Conservation (phyloP, 768 basidiomycete genomes). For the Psilocybe cyanescens region DNA sequence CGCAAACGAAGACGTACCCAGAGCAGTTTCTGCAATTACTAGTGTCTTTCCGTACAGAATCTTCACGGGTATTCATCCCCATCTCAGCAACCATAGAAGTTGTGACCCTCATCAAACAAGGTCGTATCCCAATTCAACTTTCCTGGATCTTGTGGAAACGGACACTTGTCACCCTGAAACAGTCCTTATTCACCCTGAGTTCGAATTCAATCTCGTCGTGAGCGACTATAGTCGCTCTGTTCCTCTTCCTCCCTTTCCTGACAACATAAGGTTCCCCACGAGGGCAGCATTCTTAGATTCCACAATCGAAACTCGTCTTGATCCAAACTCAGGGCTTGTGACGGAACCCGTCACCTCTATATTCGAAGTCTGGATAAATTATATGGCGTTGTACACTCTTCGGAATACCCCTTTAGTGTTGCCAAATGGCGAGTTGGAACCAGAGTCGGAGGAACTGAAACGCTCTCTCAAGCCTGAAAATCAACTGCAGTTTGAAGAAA, state of each 20-base stretch:
- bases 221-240: conserved; percentile 16
- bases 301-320: neutral
- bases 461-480: neutral
- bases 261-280: conserved; percentile 2
- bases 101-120: too few species aligned
- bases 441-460: neutral
- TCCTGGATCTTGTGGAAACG: too few species aligned
- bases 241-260: conserved; percentile 15
- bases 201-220: conserved; percentile 15
- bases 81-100: too few species aligned
- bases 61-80: too few species aligned
- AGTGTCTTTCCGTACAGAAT: too few species aligned
- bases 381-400: neutral
- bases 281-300: conserved; percentile 2
- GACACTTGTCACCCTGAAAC: too few species aligned
- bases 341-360: neutral
- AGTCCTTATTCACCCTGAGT: neutral
- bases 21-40: too few species aligned
- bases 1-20: too few species aligned
- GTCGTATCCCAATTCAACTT: too few species aligned
- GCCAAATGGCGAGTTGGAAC: conserved; percentile 1
- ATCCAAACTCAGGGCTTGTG: neutral
- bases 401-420: neutral
- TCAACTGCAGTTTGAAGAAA: neutral
- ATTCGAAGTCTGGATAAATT: neutral